phyloP scores from a whole-genome alignment of 2,329 filamentous ascomycete species.

The Aureobasidium pullulans region DNA sequence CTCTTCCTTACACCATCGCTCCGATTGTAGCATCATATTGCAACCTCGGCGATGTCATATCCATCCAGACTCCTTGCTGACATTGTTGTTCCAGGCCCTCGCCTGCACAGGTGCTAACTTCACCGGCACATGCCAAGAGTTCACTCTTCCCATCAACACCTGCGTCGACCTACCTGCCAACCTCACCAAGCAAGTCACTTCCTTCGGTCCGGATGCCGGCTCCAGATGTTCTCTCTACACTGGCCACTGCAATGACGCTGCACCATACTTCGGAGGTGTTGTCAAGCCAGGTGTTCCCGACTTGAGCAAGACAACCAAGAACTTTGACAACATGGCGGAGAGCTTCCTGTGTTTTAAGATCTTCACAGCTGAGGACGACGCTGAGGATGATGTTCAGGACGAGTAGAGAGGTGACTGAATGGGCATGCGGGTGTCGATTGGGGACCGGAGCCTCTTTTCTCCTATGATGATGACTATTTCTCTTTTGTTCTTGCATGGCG shows the following conservation, averaged over 20 bases:
- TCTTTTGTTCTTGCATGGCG: background rate
- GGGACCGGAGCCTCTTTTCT: background rate
- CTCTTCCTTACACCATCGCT: background rate
- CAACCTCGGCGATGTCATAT: background rate
- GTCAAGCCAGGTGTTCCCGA: slow-evolving; percentile 2
- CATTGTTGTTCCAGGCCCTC: background rate
- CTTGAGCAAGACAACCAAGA: background rate
- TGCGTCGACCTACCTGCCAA: slow-evolving; percentile 6
- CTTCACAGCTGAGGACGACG: background rate
- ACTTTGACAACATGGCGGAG: slow-evolving; percentile 2
- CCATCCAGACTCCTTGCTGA: background rate
- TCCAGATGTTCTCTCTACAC: slow-evolving; percentile 3
- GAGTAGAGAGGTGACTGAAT: too few relatives aligned
- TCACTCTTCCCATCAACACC: background rate
- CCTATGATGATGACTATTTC: background rate
- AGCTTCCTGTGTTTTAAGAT: slow-evolving; percentile 8
- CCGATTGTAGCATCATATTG: background rate
- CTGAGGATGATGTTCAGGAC: background rate
- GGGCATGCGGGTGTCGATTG: too few relatives aligned
- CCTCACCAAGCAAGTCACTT: background rate
- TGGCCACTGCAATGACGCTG: slow-evolving; percentile 2
- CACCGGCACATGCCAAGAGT: background rate
- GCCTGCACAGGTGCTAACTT: slow-evolving; percentile 11
- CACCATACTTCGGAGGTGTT: background rate
- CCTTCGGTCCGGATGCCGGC: slow-evolving; percentile 10